Base-by-base conservation (phyloP, 2,329 filamentous ascomycete species). In the Trichoderma oligosporum region DNA sequence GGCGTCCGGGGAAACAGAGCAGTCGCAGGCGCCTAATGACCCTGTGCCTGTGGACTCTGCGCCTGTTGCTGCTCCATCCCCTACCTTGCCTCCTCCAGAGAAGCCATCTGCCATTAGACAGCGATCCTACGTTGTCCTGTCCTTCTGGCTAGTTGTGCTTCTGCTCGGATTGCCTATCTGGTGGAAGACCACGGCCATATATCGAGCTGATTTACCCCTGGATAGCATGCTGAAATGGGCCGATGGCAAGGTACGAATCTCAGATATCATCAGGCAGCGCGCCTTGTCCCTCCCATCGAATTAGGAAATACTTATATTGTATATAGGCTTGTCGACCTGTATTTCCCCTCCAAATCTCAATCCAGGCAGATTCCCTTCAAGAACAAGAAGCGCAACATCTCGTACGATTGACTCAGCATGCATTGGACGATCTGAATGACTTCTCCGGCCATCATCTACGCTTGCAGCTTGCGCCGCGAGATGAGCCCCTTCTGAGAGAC, bases 131-230 rank as follows among this genome's bases (percentile, higher is more conserved):
- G 87, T 97, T 49, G 85, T 99, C 61, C 71, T 89, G 61, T 93
- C 93, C 7, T 97, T 97, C 73, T 99, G 94, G 94, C 77, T 85
- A 4, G 84, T 97, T 35, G 89, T 96, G 6, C 70, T 96, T 6
- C 81, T 87, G 27, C 75, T 99, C 5, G 94, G 94, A 2, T 72
- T 99, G 63, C 94, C 94, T 57, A 87, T 96, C 82, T 99, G 94
- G 94, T 95, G 91, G 85, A 86, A 85, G 71, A 97, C 94, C 0
- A 99, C 94, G 4, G 88, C 89, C 0, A 96, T 97, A 56, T 92
- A 96, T 71, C 84, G 94, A 56, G 92, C 93, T 11, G 81, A 85
- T 42, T 76, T 99, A 64, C 94, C 94, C 4, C 73, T 97, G 63
- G 82, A 88, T 68, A 82, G 86, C 55, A 99, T 99, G 94, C 82